These are phyloP conservation scores for Candida qinlingensis DNA, from an alignment of 805 yeast species.

Conservation along the genomic window DNA sequence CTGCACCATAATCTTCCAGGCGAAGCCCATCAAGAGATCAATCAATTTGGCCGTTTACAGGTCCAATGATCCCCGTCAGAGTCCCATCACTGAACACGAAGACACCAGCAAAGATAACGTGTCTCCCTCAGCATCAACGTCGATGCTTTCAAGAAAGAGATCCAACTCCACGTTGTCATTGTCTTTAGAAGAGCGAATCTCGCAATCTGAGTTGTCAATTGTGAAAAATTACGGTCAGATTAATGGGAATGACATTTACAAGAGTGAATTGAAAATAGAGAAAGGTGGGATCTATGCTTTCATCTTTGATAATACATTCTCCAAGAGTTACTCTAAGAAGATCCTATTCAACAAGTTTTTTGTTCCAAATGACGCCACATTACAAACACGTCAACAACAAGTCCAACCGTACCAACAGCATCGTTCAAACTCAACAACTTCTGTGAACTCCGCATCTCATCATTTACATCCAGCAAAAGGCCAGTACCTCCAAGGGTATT, in stretches of 20 bases:
- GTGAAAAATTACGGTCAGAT: slow-evolving; percentile 53
- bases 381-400: not conserved
- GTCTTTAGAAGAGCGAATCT: slow-evolving; percentile 53
- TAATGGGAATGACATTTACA: slow-evolving; percentile 53
- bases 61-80: slow-evolving; percentile 9
- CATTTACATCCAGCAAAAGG: slow-evolving; percentile 49
- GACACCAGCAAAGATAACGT: slow-evolving; percentile 8
- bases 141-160: slow-evolving; percentile 19
- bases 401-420: slow-evolving; percentile 3
- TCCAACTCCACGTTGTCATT: slow-evolving; percentile 36
- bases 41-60: slow-evolving; percentile 37
- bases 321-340: slow-evolving; percentile 79
- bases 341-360: slow-evolving; percentile 52
- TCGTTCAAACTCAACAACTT: slow-evolving; percentile 8
- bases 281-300: slow-evolving; percentile 77
- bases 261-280: slow-evolving; percentile 54
- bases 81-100: not conserved
- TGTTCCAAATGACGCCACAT: slow-evolving; percentile 4
- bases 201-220: slow-evolving; percentile 43
- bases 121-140: not conserved
- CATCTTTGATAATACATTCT: slow-evolving; percentile 87
- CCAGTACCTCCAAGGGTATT: slow-evolving; percentile 68
- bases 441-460: slow-evolving; percentile 5
- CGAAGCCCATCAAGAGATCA: slow-evolving; percentile 70
- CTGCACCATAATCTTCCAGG: slow-evolving; percentile 67